Evolutionary conservation across 108 stramenopile genomes (phyloP).

Genomic region (Pseudonitzschia delicatissima): DNA sequence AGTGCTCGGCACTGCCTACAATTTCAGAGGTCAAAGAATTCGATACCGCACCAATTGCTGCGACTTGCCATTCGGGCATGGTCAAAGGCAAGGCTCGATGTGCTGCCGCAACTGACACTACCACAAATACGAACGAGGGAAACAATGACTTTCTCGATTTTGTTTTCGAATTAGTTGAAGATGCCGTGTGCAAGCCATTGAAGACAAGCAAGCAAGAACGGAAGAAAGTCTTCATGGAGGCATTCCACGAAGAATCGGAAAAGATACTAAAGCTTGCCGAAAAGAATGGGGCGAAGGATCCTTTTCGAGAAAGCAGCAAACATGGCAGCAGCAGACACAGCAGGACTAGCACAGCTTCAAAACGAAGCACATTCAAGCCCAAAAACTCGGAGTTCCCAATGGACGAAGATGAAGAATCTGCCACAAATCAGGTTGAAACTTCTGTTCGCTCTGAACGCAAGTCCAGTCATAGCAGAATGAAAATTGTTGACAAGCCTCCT

Average conservation of each 20-base stretch:
- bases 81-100: neutral
- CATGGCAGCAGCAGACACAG: slow-evolving; percentile 3
- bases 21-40: slow-evolving; percentile 10
- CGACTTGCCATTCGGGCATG: neutral
- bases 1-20: slow-evolving; percentile 1
- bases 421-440: too few relatives aligned
- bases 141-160: slow-evolving; percentile 25
- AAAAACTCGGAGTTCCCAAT: neutral
- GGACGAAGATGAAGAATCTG: neutral
- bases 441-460: neutral
- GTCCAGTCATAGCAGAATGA: neutral
- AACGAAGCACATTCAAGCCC: too few relatives aligned
- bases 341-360: neutral
- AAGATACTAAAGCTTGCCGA: neutral
- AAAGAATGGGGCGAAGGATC: neutral
- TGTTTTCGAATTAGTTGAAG: slow-evolving; percentile 31
- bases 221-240: slow-evolving; percentile 14
- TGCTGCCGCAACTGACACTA: neutral
- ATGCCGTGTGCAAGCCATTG: slow-evolving; percentile 17
- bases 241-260: slow-evolving; percentile 17
- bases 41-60: neutral
- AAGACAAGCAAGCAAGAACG: slow-evolving; percentile 3
- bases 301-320: neutral
- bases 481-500: slow-evolving; percentile 15
- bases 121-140: neutral